A percentile compares a stretch with the other conserved stretches of the same genome.
Evolutionary conservation across 345 rosid species (phyloP).

Genomic region (Isatis tinctoria): DNA sequence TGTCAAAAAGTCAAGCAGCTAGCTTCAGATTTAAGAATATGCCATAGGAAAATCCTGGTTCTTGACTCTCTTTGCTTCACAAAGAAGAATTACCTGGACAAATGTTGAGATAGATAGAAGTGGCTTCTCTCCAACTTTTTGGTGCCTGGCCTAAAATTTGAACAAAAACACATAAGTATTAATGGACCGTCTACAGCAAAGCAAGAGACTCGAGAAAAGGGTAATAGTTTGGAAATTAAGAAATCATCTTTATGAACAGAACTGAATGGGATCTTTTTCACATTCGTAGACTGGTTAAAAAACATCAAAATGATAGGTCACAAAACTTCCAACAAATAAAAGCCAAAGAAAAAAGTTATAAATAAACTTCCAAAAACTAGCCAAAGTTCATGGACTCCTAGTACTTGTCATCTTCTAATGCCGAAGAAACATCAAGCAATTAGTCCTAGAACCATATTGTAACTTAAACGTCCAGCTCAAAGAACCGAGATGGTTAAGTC

Average conservation of each 20-base stretch:
- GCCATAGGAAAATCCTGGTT: neutral
- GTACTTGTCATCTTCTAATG: neutral
- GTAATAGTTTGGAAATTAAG: neutral
- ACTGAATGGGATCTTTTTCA: neutral
- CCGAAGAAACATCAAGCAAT: neutral
- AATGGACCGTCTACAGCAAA: neutral
- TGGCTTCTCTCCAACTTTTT: conserved; percentile 93
- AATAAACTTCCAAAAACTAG: neutral
- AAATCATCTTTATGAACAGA: neutral
- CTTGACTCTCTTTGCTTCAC: neutral
- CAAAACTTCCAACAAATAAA: neutral
- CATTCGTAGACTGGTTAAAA: neutral
- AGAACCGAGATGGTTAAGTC: neutral
- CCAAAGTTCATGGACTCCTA: conserved; percentile 2
- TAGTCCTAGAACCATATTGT: neutral
- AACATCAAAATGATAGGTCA: too few species aligned
- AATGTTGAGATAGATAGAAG: conserved; percentile 79
- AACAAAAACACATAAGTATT: conserved; percentile 14
- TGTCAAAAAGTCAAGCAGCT: neutral
- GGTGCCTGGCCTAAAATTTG: conserved; percentile 62
- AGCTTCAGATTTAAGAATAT: neutral
- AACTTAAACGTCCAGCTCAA: neutral
- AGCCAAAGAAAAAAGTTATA: neutral
- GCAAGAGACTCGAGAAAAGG: neutral
- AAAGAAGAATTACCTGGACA: conserved; percentile 53